These are phyloP conservation scores for Arthrobotrys pseudoclavata DNA, from an alignment of 2,329 filamentous ascomycete genomes.

Conservation along the genomic window DNA sequence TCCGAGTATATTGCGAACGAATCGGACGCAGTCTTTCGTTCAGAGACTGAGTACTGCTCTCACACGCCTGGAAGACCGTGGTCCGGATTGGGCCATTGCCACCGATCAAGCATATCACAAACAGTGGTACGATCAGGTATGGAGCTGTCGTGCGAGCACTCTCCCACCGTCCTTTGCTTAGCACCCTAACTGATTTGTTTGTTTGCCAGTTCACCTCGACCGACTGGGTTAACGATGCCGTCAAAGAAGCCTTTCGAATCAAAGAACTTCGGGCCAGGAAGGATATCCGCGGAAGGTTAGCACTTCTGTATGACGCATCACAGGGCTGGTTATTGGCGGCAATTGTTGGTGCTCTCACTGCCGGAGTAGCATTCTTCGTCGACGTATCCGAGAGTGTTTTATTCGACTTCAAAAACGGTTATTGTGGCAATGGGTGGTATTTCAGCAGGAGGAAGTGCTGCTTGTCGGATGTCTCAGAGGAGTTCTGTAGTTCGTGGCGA, in stretches of 20 bases:
- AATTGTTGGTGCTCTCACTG: constrained; percentile 87
- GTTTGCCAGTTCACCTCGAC: constrained; percentile 63
- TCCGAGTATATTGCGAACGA: constrained; percentile 67
- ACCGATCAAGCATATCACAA: constrained; percentile 78
- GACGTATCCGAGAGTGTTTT: constrained; percentile 86
- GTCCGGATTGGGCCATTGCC: constrained; percentile 68
- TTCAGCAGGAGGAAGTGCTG: constrained; percentile 79
- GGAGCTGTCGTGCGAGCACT: not conserved
- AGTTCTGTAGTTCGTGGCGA: constrained; percentile 55
- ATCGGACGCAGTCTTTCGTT: constrained; percentile 69
- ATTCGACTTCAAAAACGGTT: constrained; percentile 92
- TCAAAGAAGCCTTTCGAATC: constrained; percentile 90
- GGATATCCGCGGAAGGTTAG: constrained; percentile 84
- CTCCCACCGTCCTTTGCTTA: not conserved
- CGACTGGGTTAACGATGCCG: constrained; percentile 96
- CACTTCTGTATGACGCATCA: constrained; percentile 83
- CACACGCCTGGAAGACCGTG: constrained; percentile 70
- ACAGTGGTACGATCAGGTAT: constrained; percentile 87
- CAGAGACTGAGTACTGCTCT: constrained; percentile 75
- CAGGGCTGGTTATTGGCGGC: constrained; percentile 96
- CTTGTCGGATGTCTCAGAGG: constrained; percentile 67
- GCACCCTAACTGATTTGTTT: constrained; percentile 20
- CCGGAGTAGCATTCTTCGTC: constrained; percentile 86
- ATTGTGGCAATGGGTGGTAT: constrained; percentile 80
- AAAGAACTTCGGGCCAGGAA: constrained; percentile 84